Evolutionary conservation across 345 rosid species (phyloP).

Genomic region (Citrus cavaleriei): DNA sequence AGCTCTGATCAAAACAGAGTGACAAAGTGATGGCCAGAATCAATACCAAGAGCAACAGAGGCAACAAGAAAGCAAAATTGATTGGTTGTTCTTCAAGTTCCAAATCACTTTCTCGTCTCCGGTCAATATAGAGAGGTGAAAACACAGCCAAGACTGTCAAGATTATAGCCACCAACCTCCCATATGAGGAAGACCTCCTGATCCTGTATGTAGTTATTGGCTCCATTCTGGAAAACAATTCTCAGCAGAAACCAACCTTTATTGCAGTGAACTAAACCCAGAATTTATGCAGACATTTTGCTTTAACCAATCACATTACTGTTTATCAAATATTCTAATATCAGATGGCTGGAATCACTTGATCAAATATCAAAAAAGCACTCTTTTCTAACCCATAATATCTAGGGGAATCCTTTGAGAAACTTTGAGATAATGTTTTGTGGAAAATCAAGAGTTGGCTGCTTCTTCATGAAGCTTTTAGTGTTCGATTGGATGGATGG

Average conservation of each 20-base stretch:
- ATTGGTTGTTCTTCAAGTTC: slow-evolving; percentile 47
- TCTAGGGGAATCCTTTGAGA: slow-evolving; percentile 29
- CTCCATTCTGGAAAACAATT: slow-evolving; percentile 32
- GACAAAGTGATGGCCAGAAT: slow-evolving; percentile 51
- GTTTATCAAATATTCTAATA: not conserved
- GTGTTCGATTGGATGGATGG: slow-evolving; percentile 11
- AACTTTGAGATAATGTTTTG: not conserved
- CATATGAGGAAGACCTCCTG: slow-evolving; percentile 36
- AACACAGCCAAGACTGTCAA: slow-evolving; percentile 53
- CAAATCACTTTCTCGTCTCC: slow-evolving; percentile 24
- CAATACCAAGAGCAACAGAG: slow-evolving; percentile 52
- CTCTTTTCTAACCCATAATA: not conserved
- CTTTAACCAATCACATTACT: not conserved
- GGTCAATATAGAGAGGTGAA: slow-evolving; percentile 69
- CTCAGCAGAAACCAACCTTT: not conserved
- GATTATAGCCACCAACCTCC: slow-evolving; percentile 54
- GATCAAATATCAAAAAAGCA: not conserved
- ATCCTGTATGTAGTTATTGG: slow-evolving; percentile 17
- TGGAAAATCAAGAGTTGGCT: not conserved
- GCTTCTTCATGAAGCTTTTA: slow-evolving; percentile 25
- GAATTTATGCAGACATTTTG: not conserved
- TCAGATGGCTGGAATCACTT: not conserved
- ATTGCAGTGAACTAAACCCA: not conserved
- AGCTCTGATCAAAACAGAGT: slow-evolving; percentile 52
- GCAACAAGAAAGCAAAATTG: slow-evolving; percentile 35